Conservation (phyloP, 768 basidiomycete genomes). For the Mycena polygramma region DNA sequence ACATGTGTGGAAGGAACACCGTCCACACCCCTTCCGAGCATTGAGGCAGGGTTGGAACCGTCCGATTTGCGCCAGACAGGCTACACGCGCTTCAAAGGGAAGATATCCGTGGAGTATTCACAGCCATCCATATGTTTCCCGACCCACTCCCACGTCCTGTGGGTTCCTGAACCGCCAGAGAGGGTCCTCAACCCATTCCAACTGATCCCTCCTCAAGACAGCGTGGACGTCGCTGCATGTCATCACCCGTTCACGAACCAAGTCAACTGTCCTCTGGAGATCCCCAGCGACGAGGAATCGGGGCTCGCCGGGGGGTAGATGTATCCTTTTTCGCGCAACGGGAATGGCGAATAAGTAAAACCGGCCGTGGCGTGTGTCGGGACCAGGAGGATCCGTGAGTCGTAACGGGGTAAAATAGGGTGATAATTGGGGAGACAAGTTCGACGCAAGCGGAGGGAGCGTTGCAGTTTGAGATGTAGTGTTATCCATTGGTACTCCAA, state of each 20-base stretch:
- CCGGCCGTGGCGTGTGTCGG: background rate
- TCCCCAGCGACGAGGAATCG: slow-evolving; percentile 16
- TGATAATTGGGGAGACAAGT: background rate
- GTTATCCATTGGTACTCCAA: slow-evolving; percentile 20
- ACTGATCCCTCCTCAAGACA: slow-evolving; percentile 22
- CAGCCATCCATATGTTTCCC: slow-evolving; percentile 9
- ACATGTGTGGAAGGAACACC: too few species aligned
- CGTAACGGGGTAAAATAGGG: slow-evolving; percentile 13
- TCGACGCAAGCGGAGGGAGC: background rate
- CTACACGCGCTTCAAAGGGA: too few species aligned
- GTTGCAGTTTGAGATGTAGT: background rate
- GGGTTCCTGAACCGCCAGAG: slow-evolving; percentile 12
- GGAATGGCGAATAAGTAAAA: slow-evolving; percentile 32
- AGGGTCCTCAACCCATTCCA: slow-evolving; percentile 11
- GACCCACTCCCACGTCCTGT: slow-evolving; percentile 11
- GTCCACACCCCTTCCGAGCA: too few species aligned
- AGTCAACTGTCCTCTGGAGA: background rate
- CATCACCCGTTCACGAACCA: slow-evolving; percentile 17
- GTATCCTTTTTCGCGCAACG: slow-evolving; percentile 15
- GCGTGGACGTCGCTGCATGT: slow-evolving; percentile 9
- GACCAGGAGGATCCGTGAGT: slow-evolving; percentile 3
- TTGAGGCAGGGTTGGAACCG: too few species aligned
- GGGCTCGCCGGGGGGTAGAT: slow-evolving; percentile 3
- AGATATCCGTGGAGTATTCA: background rate
- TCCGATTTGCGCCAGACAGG: too few species aligned